A percentile compares a stretch with the other conserved stretches of the same genome.
Conservation (phyloP, 2,329 filamentous ascomycete species). For the Coniochaeta hoffmannii region DNA sequence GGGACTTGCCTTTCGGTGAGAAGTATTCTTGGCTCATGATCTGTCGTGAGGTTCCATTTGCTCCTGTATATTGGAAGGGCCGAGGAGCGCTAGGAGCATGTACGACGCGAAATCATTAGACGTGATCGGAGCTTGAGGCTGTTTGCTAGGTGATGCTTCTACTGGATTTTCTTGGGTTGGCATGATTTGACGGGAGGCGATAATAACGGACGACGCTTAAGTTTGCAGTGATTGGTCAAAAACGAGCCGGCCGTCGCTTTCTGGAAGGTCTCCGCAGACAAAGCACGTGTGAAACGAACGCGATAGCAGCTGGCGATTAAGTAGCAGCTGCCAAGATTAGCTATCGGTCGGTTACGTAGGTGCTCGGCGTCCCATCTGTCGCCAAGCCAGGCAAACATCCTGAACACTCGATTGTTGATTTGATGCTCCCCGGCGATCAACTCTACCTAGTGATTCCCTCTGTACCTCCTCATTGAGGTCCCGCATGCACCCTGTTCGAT, state of each 20-base stretch:
- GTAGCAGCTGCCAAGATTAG: not conserved
- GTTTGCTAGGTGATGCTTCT: not conserved
- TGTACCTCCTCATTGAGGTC: not conserved
- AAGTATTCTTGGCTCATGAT: constrained; percentile 55
- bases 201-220: not conserved
- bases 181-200: not conserved
- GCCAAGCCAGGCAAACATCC: not conserved
- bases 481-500: not conserved
- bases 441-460: not conserved
- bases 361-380: not conserved
- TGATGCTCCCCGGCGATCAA: not conserved
- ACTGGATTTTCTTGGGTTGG: not conserved
- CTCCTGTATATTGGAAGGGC: not conserved
- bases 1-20: constrained; percentile 45
- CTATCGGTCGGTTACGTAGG: not conserved
- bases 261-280: not conserved
- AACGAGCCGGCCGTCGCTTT: not conserved
- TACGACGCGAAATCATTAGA: not conserved
- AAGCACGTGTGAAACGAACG: not conserved
- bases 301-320: not conserved
- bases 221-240: not conserved
- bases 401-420: not conserved
- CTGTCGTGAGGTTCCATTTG: constrained; percentile 2
- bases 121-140: not conserved
- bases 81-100: not conserved